phyloP scores from a whole-genome alignment of 2,329 filamentous ascomycete species.

The Neophaeococcomyces aloes region DNA sequence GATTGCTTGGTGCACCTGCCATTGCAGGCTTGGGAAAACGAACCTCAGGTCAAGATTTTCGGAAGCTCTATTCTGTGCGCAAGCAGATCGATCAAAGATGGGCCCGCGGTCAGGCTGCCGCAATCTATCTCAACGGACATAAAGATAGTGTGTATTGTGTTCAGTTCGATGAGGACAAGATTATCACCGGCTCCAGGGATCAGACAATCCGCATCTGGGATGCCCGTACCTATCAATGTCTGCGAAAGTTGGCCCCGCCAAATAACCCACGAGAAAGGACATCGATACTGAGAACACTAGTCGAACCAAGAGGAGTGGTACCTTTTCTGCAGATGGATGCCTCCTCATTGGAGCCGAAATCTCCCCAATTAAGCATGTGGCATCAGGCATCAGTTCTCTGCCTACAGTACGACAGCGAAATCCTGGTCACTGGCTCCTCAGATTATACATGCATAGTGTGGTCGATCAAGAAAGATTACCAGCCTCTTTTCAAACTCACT shows the following conservation, averaged over 20 bases:
- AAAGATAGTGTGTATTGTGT: constrained; percentile 94
- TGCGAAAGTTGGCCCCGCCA: constrained; percentile 72
- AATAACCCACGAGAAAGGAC: constrained; percentile 46
- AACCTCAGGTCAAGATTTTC: constrained; percentile 64
- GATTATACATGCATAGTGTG: constrained; percentile 88
- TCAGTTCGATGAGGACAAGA: constrained; percentile 97
- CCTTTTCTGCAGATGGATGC: constrained; percentile 41
- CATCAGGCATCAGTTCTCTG: constrained; percentile 92
- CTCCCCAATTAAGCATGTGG: constrained; percentile 35
- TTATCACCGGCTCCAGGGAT: constrained; percentile 91
- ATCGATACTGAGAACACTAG: constrained; percentile 42
- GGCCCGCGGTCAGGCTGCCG: constrained; percentile 65
- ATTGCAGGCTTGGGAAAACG: constrained; percentile 43
- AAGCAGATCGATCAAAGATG: constrained; percentile 67
- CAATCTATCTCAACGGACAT: constrained; percentile 86
- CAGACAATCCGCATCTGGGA: constrained; percentile 96
- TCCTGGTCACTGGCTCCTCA: constrained; percentile 89
- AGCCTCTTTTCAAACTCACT: constrained; percentile 64
- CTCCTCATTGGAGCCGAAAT: constrained; percentile 33
- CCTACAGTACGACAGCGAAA: constrained; percentile 83
- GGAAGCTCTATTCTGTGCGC: constrained; percentile 68
- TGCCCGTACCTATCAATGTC: constrained; percentile 75
- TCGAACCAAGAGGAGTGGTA: constrained; percentile 28
- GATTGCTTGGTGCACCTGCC: constrained; percentile 9
- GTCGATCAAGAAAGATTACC: constrained; percentile 67